These are phyloP conservation scores for Sesbania bispinosa DNA, from an alignment of 306 rosid species.

Conservation along the genomic window DNA sequence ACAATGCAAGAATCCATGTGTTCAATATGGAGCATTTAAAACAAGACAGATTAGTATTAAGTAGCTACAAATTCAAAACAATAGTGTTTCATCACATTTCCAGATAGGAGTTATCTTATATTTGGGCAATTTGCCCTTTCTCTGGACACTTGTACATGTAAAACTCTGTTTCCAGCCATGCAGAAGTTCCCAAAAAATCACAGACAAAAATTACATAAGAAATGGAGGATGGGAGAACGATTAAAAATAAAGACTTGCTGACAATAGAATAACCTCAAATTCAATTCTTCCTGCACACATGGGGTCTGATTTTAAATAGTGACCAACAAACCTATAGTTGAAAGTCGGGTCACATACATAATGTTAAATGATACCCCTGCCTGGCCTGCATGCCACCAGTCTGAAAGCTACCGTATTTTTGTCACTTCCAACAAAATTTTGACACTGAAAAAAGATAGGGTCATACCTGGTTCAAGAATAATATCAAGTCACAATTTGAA, in stretches of 20 bases:
- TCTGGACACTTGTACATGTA: constrained; percentile 22
- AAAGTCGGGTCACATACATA: constrained; percentile 26
- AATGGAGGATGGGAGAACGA: neutral
- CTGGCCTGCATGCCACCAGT: constrained; percentile 23
- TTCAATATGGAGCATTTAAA: constrained; percentile 7
- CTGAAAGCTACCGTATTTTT: neutral
- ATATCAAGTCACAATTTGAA: neutral
- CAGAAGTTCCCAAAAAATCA: constrained; percentile 33
- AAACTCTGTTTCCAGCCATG: constrained; percentile 22
- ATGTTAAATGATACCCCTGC: constrained; percentile 18
- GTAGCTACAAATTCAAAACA: constrained; percentile 10
- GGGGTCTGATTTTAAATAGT: constrained; percentile 11
- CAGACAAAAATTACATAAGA: constrained; percentile 19
- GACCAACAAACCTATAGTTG: constrained; percentile 18
- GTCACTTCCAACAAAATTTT: constrained; percentile 25
- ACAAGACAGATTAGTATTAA: neutral
- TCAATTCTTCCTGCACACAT: constrained; percentile 27
- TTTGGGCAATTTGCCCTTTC: constrained; percentile 35
- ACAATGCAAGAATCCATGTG: neutral
- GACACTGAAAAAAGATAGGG: constrained; percentile 10
- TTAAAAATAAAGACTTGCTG: constrained; percentile 20
- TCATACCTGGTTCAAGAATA: constrained; percentile 30
- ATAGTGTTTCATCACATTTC: constrained; percentile 30
- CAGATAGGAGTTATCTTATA: constrained; percentile 7
- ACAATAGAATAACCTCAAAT: constrained; percentile 27